Percentiles rank a stretch among this genome's conserved stretches.
phyloP scores from a whole-genome alignment of 495 filamentous ascomycete genomes.

The Neurospora sp. region DNA sequence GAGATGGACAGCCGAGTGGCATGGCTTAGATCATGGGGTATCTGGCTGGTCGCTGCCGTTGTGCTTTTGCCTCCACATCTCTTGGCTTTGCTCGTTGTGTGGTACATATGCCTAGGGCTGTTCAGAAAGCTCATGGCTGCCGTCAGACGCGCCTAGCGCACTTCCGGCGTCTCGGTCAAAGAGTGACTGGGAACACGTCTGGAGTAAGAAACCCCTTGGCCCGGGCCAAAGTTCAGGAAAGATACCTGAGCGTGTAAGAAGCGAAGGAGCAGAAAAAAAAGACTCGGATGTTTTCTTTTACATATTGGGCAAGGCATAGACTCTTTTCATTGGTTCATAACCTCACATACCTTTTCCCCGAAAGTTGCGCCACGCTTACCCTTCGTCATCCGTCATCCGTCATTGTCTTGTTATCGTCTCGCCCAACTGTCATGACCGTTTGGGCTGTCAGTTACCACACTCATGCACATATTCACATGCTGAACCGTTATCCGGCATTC shows the following conservation, averaged over 20 bases:
- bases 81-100: constrained; percentile 14
- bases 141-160: neutral
- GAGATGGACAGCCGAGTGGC: constrained; percentile 10
- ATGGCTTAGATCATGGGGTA: neutral
- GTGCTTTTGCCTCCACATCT: constrained; percentile 28
- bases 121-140: constrained; percentile 5
- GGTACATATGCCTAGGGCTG: constrained; percentile 17
- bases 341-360: neutral
- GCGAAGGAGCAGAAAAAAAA: neutral
- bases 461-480: neutral
- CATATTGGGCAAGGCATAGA: neutral
- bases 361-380: neutral
- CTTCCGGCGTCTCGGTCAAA: neutral
- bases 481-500: neutral
- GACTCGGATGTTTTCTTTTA: neutral
- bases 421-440: neutral
- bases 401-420: neutral
- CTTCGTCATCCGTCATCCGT: neutral
- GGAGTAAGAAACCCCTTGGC: neutral
- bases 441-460: neutral
- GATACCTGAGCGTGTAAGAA: neutral
- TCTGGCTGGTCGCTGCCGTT: constrained; percentile 20
- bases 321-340: neutral
- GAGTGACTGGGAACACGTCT: neutral
- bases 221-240: neutral